Base-by-base conservation (phyloP, 768 basidiomycete genomes). In the Rhodotorula babjevae region DNA sequence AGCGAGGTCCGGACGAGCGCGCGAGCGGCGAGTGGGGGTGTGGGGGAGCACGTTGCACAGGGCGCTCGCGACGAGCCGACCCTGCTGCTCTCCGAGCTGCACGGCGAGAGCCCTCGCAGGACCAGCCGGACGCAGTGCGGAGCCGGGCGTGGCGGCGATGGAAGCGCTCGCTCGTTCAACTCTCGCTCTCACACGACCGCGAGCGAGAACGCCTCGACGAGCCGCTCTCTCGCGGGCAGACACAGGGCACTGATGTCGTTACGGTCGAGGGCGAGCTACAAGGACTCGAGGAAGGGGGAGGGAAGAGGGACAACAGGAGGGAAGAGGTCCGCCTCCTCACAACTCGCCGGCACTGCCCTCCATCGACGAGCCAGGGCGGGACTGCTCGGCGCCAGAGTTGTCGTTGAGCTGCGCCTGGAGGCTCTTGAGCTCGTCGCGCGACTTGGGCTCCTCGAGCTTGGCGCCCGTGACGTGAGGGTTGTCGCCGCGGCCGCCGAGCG, bases 361-460 rank as follows among this genome's bases (percentile, higher is more conserved):
- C 25, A 36, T 36, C 25, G 33, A 36, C 56, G 56, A 36, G 31
- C 21, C 27, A 5, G 31, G 21, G 12, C 50, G 53, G 4, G 53
- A 56, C 42, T 6, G 6, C 36, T 36, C 36, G 36, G 36, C 53
- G 29, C 60, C 25, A 18, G 8, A 21, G 36, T 65, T 50, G 29
- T 69, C 42, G 61, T 69, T 67, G 36, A 74, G 53, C 42, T 47
- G 40, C 2, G 55, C 68, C 56, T 57, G 40, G 14, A 59, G 25
- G 11, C 9, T 14, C 44, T 65, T 57, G 23, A 74, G 36, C 56
- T 74, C 69, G 42, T 74, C 73, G 55, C 64, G 57, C 40, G 47
- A 52, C 60, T 68, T 71, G 0, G 73, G 73, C 55, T 50, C 25
- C 55, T 71, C 73, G 29, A 74, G 55, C 21, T 74, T 69, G 27